Base-by-base conservation (phyloP, 306 rosid species). In the Cicer yamashitae region DNA sequence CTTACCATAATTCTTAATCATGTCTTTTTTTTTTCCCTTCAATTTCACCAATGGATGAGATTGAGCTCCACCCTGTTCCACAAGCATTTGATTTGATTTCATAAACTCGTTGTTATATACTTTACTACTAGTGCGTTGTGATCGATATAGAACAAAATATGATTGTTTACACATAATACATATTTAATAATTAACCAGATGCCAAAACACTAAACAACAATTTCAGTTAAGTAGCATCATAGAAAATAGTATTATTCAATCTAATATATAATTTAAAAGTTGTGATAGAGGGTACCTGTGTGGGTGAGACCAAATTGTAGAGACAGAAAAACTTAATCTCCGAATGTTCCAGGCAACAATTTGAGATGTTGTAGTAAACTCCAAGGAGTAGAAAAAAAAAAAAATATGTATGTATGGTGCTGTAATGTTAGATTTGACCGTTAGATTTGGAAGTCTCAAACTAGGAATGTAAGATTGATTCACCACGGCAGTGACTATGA, bases 11-110 rank as follows among this genome's bases (percentile, higher is more conserved):
- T 71, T 91, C 83, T 82, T 93, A 70, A 89, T 83, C 82, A 82
- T 60, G 43, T 86, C 80, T 82, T 91, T 87, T 67, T 77, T 77
- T 86, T 91, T 30, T 3, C 37, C 37, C 18, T 14, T 7, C 63
- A 82, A 83, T 81, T 87, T 93, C 22, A 66, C 56, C 60, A 80
- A 81, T 3, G 87, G 82, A 10, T 81, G 86, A 14, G 85, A 69
- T 51, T n/a, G 2, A 6, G 10, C 4, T 14, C 10, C 57, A 47
- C 10, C 20, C 57, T 30, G 37, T 30, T 30, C 3, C 37, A 30
- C 37, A 17, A 13, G 30, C 40, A 13, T 62, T 50, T 51, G 48
- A 10, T 22, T 48, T 46, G 48, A 10, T 22, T 59, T 46, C 62
- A 43, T 48, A 67, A 40, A 34, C 66, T 53, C 47, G 30, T 20